Evolutionary conservation across 441 rosid species (phyloP), one percentile per base, ranked within the genome.

Genomic region (Raphanus hybrid): DNA sequence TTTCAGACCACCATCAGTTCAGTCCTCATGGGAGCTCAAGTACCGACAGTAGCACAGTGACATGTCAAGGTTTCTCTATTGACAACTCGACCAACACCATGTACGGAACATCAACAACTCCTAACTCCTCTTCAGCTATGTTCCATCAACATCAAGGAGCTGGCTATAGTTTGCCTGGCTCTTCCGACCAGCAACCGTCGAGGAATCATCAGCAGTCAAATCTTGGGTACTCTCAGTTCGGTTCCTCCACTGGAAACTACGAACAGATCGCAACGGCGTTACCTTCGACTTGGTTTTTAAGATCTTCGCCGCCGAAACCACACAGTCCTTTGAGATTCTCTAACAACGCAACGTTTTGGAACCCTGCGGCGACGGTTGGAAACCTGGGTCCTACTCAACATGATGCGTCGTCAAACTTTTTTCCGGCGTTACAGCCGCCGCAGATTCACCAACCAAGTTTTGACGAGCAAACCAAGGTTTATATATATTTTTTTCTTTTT

Each of bases 341-440:
- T 67, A 96, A 96, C 77, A 91, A 96, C 82, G 89, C 97, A 6
- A 91, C 95, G 23, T 93, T 90, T 69, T 96, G 99, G 99, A 93
- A 90, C 62, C 96, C 96, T 6, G 85, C 98, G 1, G 89, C 90
- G 3, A 67, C 83, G 5, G 0, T 61, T 1, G 71, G 67, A 67
- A 79, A 79, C 78, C 50, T 34, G 6, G 68, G 84, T 8, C 77
- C 82, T n/a, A 72, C 87, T 78, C 73, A 81, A 74, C 81, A 64
- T 16, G 92, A 91, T 35, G 81, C 82, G 74, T 89, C 92, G 12
- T 80, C 97, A 0, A 81, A 75, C 78, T 88, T 85, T 77, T 88
- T 86, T 64, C 89, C 96, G 5, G 75, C 88, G 11, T 75, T 86
- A 74, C 96, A 92, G 58, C 73, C 88, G 9, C 74, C 85, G 16